Base-by-base conservation (phyloP, 2,329 filamentous ascomycete species). In the Trichoderma guizhouense region DNA sequence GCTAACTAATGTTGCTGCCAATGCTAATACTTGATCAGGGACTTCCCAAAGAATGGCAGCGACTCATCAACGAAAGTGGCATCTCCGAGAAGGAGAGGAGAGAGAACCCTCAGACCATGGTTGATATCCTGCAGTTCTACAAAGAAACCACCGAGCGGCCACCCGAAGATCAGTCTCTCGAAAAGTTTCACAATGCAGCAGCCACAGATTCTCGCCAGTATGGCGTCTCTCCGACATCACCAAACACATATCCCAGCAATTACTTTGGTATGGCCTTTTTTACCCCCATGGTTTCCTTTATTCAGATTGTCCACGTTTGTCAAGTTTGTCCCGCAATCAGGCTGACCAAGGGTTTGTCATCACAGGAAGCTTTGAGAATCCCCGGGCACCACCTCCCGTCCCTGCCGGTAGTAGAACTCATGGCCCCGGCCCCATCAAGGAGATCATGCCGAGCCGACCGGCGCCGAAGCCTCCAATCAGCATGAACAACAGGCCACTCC, bases 31-130 rank as follows among this genome's bases (percentile, higher is more conserved):
- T 32, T 30, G 28, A 51, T 73, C 79, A 96, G 94, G 96, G 96
- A 74, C 87, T 99, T 32, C 96, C 96, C 21, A 97, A 96, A 82
- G 96, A 98, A 88, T 99, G 96, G 96, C 95, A 98, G 83, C 92
- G 94, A 73, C 89, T 98, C 80, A 90, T 99, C 79, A 93, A 95
- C 83, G 95, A 97, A 82, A 97, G 93, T 82, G 96, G 96, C 75
- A 98, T 99, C 78, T 93, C 95, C 32, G 94, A 97, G 83, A 95
- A 96, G 83, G 96, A 98, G 81, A 93, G 97, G 82, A 93, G 95
- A 81, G 93, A 97, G 82, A 94, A 98, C 79, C 96, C 96, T 3
- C 94, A 98, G 82, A 95, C 95, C 72, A 94, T 98, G 83, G 92
- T 97, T 79, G 93, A 98, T 81, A 96, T 99, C 77, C 91, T 99